Evolutionary conservation across 257 asterid species (phyloP), one percentile per base, ranked within the genome.

Genomic region (Solanum ossicruentum): DNA sequence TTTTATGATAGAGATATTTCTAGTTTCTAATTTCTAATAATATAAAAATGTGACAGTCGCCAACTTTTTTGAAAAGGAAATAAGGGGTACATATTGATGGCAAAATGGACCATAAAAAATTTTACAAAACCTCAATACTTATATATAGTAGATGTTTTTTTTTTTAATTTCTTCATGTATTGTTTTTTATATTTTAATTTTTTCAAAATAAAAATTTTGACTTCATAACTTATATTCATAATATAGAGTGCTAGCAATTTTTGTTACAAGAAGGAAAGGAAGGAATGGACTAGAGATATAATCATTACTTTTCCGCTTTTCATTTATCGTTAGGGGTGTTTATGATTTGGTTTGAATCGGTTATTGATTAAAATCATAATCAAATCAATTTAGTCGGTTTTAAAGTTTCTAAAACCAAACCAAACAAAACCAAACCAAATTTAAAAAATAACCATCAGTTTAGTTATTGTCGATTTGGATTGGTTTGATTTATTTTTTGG

Each of bases 81-180:
- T 72, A n/a, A 72, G 45, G 57, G 80, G 57, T 36, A 72, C 12
- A 20, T 45, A 20, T n/a, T 28, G 47, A 66, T 28, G 47, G 12
- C n/a, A 21, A 73, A 73, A 47, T 41, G 11, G 55, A 65, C 45
- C 17, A 63, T 39, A 39, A 63, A 26, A 21, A 0, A 63, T 1
- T 28, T 18, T n/a, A n/a, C 58, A 73, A 73, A 45, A n/a, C 58
- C 7, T 72, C 12, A 32, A 45, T 43, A 10, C 15, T 41, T 41
- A 71, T 43, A 4, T 26, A 1, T 57, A 8, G 3, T 57, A 57
- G 3, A 0, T 57, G n/a, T 57, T 0, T 0, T 55, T 55, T 0
- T 55, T 55, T 7, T 36, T 3, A 55, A 17, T 55, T 55, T 55
- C 1, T 55, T 17, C 5, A 3, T 56, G 17, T 17, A 7, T 55